A percentile compares a stretch with the other conserved stretches of the same genome.
phyloP scores from a whole-genome alignment of 305 asterid species.

The Fraxinus dipetala region DNA sequence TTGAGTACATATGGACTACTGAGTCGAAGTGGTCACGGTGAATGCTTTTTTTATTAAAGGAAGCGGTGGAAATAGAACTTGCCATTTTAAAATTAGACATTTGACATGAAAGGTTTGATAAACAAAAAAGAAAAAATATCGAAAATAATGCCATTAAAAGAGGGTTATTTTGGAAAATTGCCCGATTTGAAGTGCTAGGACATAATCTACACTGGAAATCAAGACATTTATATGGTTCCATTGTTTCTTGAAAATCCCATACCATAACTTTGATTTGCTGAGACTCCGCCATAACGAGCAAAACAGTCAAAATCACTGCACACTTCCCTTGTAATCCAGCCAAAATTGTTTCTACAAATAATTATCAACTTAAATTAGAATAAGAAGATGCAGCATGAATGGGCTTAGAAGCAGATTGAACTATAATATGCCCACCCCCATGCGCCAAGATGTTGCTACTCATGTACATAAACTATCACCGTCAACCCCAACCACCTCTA shows the following conservation, averaged over 20 bases:
- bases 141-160: not conserved
- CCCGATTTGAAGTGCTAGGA: not conserved
- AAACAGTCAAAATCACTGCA: not conserved
- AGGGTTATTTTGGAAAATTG: not conserved
- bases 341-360: too few species aligned
- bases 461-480: not conserved
- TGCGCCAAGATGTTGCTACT: not conserved
- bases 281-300: constrained; percentile 18
- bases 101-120: not conserved
- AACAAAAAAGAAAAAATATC: too few species aligned
- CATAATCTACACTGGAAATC: not conserved
- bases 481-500: not conserved
- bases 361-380: too few species aligned
- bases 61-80: too few species aligned
- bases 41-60: not conserved
- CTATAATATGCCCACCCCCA: not conserved
- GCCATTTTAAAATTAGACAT: not conserved
- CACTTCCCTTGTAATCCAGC: not conserved
- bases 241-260: constrained; percentile 26
- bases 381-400: too few species aligned
- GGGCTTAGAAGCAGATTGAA: too few species aligned
- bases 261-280: constrained; percentile 31
- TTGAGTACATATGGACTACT: not conserved
- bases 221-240: constrained; percentile 19
- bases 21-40: not conserved